These are phyloP conservation scores for Climacium dendroides DNA, from an alignment of 225 moss, liverwort and hornwort species.

Conservation along the genomic window DNA sequence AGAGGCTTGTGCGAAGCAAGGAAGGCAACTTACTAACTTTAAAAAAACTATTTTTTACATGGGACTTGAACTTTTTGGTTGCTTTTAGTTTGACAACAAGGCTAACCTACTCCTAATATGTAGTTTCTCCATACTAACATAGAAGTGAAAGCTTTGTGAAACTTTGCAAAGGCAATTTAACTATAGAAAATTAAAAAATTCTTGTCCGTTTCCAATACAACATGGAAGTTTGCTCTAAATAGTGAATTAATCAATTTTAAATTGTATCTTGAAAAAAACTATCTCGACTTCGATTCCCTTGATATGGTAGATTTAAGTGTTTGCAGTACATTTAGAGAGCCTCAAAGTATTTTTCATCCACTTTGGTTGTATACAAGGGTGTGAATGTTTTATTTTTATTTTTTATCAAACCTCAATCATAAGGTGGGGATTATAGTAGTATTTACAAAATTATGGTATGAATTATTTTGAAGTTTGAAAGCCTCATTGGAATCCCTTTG, in stretches of 20 bases:
- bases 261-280: neutral
- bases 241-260: neutral
- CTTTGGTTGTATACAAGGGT: neutral
- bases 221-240: neutral
- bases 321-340: neutral
- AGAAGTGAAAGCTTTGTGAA: neutral
- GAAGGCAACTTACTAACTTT: neutral
- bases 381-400: neutral
- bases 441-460: neutral
- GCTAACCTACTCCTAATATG: neutral
- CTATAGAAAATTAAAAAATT: neutral
- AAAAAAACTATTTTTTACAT: accelerated
- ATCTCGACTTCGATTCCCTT: neutral
- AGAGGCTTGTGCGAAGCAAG: accelerated
- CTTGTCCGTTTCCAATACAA: accelerated
- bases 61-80: neutral
- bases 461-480: neutral
- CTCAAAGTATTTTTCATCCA: neutral
- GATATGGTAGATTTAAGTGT: neutral
- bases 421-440: neutral
- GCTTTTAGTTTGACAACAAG: neutral
- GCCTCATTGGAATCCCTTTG: neutral
- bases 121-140: accelerated
- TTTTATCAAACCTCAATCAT: no score
- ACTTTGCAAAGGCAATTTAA: neutral